Base-by-base conservation (phyloP, 306 rosid species). In the Cucurbita maxima region DNA sequence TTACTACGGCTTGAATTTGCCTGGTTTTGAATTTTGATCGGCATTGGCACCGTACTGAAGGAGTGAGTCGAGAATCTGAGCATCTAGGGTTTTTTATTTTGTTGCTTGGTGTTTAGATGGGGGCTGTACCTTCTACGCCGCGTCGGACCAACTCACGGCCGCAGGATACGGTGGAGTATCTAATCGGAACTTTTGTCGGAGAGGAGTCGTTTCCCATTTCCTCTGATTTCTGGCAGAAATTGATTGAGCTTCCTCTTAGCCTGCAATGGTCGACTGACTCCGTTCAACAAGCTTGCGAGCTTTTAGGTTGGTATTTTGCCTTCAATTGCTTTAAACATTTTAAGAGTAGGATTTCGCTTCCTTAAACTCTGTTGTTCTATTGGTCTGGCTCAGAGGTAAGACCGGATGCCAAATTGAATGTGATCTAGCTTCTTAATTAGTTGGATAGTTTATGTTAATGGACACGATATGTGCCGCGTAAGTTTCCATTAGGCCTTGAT, bases 191-290 rank as follows among this genome's bases (percentile, higher is more conserved):
- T 57, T 89, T 95, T 58, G 88, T 95, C 75, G 96, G 92, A 16
- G 89, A 77, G 75, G 76, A 88, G 84, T 84, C 99, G 16, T 91
- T 88, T 74, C 97, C 99, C 10, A 60, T 89, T 30, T 84, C 97
- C 58, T 95, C 99, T 3, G 99, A 91, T 82, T 91, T 86, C 85
- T 95, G 99, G 99, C 86, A 84, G 82, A 89, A 91, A 80, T 81
- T 95, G 80, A 87, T 91, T 30, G 91, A 95, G 82, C 89, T 88
- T 74, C 96, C 97, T 74, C 87, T 88, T 82, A 80, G 85, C 76
- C 86, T 89, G 54, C 89, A 83, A 44, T 95, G 97, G 97, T 87
- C 91, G 18, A 53, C 88, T 53, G 54, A 89, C 68, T 91, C 90
- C 63, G 96, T 91, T 81, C 84, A 74, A 38, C 81, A 91, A 79